Evolutionary conservation across 768 basidiomycete species (phyloP), one percentile per base, ranked within the genome.

Genomic region (Lactarius vividus): DNA sequence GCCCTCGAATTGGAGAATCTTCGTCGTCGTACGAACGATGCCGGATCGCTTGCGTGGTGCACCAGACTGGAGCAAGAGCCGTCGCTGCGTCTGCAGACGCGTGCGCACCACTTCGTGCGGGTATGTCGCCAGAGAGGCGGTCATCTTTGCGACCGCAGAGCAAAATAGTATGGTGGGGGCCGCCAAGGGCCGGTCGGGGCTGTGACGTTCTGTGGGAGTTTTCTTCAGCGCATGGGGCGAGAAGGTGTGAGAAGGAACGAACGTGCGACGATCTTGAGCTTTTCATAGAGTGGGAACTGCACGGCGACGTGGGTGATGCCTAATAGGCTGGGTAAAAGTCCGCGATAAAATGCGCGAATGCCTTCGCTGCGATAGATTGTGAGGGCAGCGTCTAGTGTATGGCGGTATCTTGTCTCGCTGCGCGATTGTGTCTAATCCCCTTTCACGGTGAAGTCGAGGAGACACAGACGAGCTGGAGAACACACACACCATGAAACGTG

Each of bases 91-190:
- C 77, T 99, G 97, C 57, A 98, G 78, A 6, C 96, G 86, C n/a
- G 97, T 98, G n/a, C 97, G 91, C 40, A 99, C 83, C 53, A 99
- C 97, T 77, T 99, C 97, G 77, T 99, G 97, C 1, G 97, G 97
- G 75, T 99, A 99, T 39, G 97, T 98, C 42, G 89, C 91, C 23
- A 98, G 79, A 20, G 94, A 95, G 9, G 97, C 97, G 1, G 92
- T 88, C 92, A 98, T 97, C 76, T 99, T 99, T 26, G 95, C 90
- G 31, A 87, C 78, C n/a, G 92, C 93, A 20, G 94, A 96, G 79
- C 95, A 98, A 23, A 88, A 76, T 18, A 99, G 87, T 69, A 98
- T 96, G 26, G 86, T 74, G 18, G 73, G 69, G 15, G 85, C 83
- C 1, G 85, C 77, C 13, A 95, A 76, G 2, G 81, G 84, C 52